Evolutionary conservation across 2,329 filamentous ascomycete genomes (phyloP).

Genomic region (Aspergillus quadricinctus): DNA sequence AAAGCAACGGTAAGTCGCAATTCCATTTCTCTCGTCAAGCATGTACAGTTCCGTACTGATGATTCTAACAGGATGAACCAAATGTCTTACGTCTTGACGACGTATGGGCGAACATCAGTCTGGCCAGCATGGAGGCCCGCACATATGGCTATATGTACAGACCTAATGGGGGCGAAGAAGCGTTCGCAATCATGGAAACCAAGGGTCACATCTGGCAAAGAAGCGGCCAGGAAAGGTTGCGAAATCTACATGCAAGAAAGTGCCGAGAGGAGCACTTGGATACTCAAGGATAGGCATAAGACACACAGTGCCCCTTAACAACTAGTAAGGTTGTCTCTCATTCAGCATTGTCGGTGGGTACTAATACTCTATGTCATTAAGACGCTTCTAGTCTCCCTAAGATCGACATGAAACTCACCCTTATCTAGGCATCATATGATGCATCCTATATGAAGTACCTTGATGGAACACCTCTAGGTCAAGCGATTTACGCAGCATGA

Average conservation of each 20-base stretch:
- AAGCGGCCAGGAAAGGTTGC: neutral
- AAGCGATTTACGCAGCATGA: too few species aligned
- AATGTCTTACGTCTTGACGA: too few species aligned
- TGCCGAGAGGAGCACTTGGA: slow-evolving; percentile 13
- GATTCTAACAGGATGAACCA: too few species aligned
- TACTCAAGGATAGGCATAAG: neutral
- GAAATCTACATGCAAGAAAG: slow-evolving; percentile 14
- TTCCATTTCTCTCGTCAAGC: too few species aligned
- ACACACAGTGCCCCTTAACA: too few species aligned
- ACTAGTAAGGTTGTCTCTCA: too few species aligned
- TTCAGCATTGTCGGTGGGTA: too few species aligned
- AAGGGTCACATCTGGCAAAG: neutral
- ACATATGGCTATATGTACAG: slow-evolving; percentile 16
- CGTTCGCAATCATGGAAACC: slow-evolving; percentile 10
- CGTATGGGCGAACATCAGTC: neutral
- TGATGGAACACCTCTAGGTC: neutral
- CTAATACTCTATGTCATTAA: neutral
- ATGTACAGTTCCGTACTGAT: too few species aligned
- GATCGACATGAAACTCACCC: slow-evolving; percentile 1
- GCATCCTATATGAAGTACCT: slow-evolving; percentile 5
- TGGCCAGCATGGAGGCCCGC: slow-evolving; percentile 10
- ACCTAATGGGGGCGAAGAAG: neutral
- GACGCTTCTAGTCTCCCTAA: slow-evolving; percentile 3
- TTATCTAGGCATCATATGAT: slow-evolving; percentile 2
- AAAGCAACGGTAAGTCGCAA: too few species aligned